These are phyloP conservation scores for Vararia minispora DNA, from an alignment of 768 basidiomycete species.

Conservation along the genomic window DNA sequence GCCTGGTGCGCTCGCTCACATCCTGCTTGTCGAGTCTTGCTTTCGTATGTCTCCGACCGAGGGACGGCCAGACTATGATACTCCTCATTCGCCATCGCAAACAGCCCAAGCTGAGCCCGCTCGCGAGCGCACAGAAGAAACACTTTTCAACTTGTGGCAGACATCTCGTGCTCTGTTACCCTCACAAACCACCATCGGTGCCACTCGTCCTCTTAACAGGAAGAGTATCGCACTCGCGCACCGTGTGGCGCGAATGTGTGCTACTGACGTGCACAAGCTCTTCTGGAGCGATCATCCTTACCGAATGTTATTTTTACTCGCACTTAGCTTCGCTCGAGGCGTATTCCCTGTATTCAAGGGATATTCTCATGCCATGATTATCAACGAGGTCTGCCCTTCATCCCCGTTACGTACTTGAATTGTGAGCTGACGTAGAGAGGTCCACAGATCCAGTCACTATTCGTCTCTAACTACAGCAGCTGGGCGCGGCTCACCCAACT, in stretches of 20 bases:
- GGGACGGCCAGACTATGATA: too few relatives aligned
- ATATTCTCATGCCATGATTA: conserved; percentile 78
- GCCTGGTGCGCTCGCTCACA: too few relatives aligned
- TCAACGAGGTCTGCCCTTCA: conserved; percentile 71
- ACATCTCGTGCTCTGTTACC: too few relatives aligned
- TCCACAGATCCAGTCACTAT: conserved; percentile 62
- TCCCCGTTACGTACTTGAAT: too few relatives aligned
- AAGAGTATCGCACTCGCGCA: conserved; percentile 47
- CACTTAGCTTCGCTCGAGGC: conserved; percentile 60
- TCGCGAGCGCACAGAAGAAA: too few relatives aligned
- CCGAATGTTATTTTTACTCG: conserved; percentile 59
- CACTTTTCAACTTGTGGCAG: too few relatives aligned
- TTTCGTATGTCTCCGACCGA: too few relatives aligned
- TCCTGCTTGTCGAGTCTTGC: too few relatives aligned
- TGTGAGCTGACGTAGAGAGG: too few relatives aligned
- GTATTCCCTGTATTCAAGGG: conserved; percentile 74
- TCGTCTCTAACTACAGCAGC: conserved; percentile 62
- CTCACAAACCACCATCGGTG: conserved; percentile 49
- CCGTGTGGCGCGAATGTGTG: conserved; percentile 40
- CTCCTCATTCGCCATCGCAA: too few relatives aligned
- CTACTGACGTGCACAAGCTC: conserved; percentile 39
- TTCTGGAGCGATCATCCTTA: conserved; percentile 52
- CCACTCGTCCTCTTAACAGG: conserved; percentile 50
- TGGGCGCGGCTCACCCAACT: conserved; percentile 54
- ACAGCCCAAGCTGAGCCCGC: too few relatives aligned